A percentile compares a stretch with the other conserved stretches of the same genome.
phyloP scores from a whole-genome alignment of 768 basidiomycete species.

The Pleurotus sapidus region DNA sequence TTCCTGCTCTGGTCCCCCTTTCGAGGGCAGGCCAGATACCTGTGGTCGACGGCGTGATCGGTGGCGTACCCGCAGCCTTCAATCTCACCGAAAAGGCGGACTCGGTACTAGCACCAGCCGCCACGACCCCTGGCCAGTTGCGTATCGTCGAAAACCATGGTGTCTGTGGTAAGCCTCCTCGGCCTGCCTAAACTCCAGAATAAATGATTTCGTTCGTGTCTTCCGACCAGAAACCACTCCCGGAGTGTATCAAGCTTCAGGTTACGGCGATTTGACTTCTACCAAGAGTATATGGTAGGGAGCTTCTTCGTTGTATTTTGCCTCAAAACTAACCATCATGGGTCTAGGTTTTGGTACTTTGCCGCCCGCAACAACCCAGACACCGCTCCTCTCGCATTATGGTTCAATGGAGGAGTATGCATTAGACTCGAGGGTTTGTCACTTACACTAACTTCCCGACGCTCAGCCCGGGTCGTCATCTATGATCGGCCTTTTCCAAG shows the following conservation, averaged over 20 bases:
- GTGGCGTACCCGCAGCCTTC: constrained; percentile 34
- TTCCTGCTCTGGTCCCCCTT: constrained; percentile 10
- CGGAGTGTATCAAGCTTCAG: constrained; percentile 60
- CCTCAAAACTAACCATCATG: neutral
- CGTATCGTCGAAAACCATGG: constrained; percentile 60
- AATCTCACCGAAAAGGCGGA: constrained; percentile 12
- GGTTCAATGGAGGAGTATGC: constrained; percentile 64
- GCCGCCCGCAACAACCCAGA: constrained; percentile 58
- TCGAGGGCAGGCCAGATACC: constrained; percentile 37
- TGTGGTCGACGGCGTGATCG: constrained; percentile 45
- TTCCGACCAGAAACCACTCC: constrained; percentile 48
- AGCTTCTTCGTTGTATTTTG: neutral
- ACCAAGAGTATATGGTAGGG: constrained; percentile 57
- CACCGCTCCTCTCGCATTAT: constrained; percentile 60
- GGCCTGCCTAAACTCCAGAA: neutral
- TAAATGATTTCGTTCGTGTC: neutral
- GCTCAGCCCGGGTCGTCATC: constrained; percentile 51
- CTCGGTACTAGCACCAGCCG: constrained; percentile 12
- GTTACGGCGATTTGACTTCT: constrained; percentile 58
- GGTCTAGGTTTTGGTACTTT: constrained; percentile 66
- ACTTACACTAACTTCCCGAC: neutral
- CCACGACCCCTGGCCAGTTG: constrained; percentile 44
- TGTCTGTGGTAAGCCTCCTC: constrained; percentile 44
- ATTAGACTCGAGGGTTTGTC: neutral
- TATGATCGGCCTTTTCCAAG: constrained; percentile 69